phyloP scores from a whole-genome alignment of 306 rosid genomes.

The Inga leiocalycina region DNA sequence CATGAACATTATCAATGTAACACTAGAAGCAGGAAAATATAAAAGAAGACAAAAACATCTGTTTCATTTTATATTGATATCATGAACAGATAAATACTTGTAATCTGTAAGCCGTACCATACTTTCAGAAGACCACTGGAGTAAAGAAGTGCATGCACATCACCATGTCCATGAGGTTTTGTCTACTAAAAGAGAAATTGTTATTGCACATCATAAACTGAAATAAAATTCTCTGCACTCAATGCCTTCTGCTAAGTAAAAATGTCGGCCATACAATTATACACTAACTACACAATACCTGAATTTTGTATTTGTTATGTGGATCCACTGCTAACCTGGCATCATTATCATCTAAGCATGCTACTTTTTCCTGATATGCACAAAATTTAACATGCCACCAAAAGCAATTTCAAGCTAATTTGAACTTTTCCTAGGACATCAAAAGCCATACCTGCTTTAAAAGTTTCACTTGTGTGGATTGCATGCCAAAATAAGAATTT shows the following conservation, averaged over 20 bases:
- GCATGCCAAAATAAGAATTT: slow-evolving; percentile 93
- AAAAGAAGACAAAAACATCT: neutral
- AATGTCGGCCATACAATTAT: slow-evolving; percentile 15
- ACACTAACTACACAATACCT: slow-evolving; percentile 53
- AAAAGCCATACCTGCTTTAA: slow-evolving; percentile 76
- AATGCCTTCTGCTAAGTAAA: slow-evolving; percentile 23
- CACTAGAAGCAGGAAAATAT: slow-evolving; percentile 10
- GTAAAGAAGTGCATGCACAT: slow-evolving; percentile 89
- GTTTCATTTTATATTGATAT: neutral
- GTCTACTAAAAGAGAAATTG: slow-evolving; percentile 61
- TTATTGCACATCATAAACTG: slow-evolving; percentile 22
- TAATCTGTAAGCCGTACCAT: slow-evolving; percentile 62
- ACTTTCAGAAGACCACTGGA: slow-evolving; percentile 85
- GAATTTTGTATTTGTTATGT: slow-evolving; percentile 78
- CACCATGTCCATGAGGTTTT: slow-evolving; percentile 99
- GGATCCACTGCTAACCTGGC: slow-evolving; percentile 91
- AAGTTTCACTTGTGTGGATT: slow-evolving; percentile 86
- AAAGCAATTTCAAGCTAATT: slow-evolving; percentile 23
- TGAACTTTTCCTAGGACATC: slow-evolving; percentile 26
- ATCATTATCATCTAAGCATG: slow-evolving; percentile 90
- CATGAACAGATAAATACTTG: slow-evolving; percentile 22
- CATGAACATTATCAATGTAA: neutral
- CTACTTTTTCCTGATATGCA: slow-evolving; percentile 88
- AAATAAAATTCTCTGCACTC: neutral
- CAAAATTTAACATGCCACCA: slow-evolving; percentile 20